phyloP scores from a whole-genome alignment of 805 yeast genomes.

The Wickerhamiella qilinensis region DNA sequence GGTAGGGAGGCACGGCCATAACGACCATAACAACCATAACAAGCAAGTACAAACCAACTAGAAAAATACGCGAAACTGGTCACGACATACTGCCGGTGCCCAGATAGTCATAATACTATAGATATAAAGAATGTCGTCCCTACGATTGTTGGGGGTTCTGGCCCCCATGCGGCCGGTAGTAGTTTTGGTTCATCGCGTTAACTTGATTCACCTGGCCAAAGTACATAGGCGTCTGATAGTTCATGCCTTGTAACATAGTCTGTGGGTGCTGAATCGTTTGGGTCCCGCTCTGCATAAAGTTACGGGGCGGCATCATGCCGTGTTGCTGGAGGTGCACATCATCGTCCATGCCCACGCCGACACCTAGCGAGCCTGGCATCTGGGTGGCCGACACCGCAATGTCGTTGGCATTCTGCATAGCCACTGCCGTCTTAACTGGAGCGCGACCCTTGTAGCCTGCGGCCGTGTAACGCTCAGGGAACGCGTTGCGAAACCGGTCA shows the following conservation, averaged over 20 bases:
- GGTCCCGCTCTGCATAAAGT: conserved; percentile 13
- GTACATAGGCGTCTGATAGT: conserved; percentile 2
- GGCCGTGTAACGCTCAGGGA: conserved; percentile 28
- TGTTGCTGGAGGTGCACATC: conserved; percentile 14
- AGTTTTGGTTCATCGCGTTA: not conserved
- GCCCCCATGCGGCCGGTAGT: not conserved
- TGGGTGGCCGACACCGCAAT: conserved; percentile 3
- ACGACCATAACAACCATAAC: too few species aligned
- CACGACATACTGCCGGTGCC: too few species aligned
- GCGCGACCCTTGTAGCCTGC: conserved; percentile 29
- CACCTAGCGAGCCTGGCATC: conserved; percentile 4
- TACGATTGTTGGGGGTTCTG: not conserved
- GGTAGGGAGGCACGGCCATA: too few species aligned
- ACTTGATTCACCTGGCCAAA: not conserved
- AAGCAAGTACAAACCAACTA: too few species aligned
- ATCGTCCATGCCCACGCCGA: conserved; percentile 13
- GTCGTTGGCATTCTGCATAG: conserved; percentile 4
- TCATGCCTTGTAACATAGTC: conserved; percentile 4
- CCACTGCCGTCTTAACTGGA: conserved; percentile 4
- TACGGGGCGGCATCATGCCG: conserved; percentile 10
- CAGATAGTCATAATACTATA: too few species aligned
- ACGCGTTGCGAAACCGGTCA: conserved; percentile 30
- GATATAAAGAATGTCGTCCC: too few species aligned
- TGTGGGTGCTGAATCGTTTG: conserved; percentile 13
- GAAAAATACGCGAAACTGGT: too few species aligned